These are phyloP conservation scores for Sungouiella thailandica DNA, from an alignment of 805 yeast species.

Conservation along the genomic window DNA sequence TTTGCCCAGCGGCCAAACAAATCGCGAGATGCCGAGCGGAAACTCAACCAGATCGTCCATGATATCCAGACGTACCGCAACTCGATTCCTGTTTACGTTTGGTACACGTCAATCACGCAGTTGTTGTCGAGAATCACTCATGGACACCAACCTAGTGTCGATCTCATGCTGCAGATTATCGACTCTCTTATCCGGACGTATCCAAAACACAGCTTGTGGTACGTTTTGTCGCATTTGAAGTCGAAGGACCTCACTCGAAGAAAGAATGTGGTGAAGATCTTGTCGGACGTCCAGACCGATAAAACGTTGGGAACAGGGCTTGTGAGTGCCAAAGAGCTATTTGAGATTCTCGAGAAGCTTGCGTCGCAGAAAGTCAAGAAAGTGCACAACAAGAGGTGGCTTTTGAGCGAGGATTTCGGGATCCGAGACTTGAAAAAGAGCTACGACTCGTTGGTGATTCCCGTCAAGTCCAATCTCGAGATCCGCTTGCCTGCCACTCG, in stretches of 20 bases:
- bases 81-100: slow-evolving; percentile 47
- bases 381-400: slow-evolving; percentile 27
- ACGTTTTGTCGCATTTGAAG: slow-evolving; percentile 62
- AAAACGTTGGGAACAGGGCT: slow-evolving; percentile 13
- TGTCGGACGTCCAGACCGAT: slow-evolving; percentile 15
- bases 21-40: slow-evolving; percentile 27
- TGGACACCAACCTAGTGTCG: slow-evolving; percentile 49
- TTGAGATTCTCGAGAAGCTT: slow-evolving; percentile 39
- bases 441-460: slow-evolving; percentile 56
- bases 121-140: slow-evolving; percentile 75
- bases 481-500: slow-evolving; percentile 52
- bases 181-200: slow-evolving; percentile 54
- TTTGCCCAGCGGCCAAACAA: slow-evolving; percentile 39
- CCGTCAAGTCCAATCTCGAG: slow-evolving; percentile 66
- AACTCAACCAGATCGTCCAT: slow-evolving; percentile 43
- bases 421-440: slow-evolving; percentile 27
- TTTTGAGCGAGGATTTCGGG: slow-evolving; percentile 38
- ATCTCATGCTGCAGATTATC: slow-evolving; percentile 54
- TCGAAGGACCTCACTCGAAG: slow-evolving; percentile 41
- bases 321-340: slow-evolving; percentile 27
- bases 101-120: slow-evolving; percentile 87
- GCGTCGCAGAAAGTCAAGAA: slow-evolving; percentile 38
- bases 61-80: slow-evolving; percentile 41
- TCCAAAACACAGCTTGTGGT: slow-evolving; percentile 86
- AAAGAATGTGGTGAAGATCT: slow-evolving; percentile 22